Evolutionary conservation across 306 rosid species (phyloP).

Genomic region (Pyrus pyrifolia): DNA sequence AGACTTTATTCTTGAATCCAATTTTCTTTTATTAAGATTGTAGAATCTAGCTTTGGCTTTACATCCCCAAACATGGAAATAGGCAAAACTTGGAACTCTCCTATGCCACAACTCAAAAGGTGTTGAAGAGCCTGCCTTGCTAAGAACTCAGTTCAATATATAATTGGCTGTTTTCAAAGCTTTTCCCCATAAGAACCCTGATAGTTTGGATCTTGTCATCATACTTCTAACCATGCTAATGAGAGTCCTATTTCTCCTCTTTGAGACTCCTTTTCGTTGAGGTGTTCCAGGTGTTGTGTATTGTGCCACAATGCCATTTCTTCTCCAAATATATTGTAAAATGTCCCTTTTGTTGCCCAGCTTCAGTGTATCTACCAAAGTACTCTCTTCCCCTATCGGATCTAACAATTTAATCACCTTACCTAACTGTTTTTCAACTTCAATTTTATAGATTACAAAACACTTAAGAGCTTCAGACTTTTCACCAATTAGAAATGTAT

Average conservation of each 20-base stretch:
- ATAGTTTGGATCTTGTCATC: too few species aligned
- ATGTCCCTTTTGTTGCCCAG: neutral
- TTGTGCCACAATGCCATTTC: neutral
- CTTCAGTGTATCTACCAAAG: too few species aligned
- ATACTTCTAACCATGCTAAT: too few species aligned
- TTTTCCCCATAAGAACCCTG: neutral
- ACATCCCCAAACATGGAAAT: neutral
- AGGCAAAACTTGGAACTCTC: neutral
- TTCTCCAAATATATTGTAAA: neutral
- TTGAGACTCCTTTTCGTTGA: neutral
- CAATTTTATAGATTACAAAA: too few species aligned
- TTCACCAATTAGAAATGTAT: too few species aligned
- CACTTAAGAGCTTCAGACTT: too few species aligned
- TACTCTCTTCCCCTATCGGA: neutral
- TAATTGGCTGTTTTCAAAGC: neutral
- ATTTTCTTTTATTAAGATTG: neutral
- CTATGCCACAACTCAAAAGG: neutral
- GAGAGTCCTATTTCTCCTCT: too few species aligned
- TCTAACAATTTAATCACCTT: too few species aligned
- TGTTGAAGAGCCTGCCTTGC: neutral
- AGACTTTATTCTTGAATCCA: too few species aligned
- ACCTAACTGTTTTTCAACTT: neutral
- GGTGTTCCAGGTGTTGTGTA: neutral
- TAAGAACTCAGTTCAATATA: too few species aligned
- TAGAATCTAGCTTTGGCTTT: neutral